Evolutionary conservation across 495 filamentous ascomycete species (phyloP).

Genomic region (Lentithecium fluviatile): DNA sequence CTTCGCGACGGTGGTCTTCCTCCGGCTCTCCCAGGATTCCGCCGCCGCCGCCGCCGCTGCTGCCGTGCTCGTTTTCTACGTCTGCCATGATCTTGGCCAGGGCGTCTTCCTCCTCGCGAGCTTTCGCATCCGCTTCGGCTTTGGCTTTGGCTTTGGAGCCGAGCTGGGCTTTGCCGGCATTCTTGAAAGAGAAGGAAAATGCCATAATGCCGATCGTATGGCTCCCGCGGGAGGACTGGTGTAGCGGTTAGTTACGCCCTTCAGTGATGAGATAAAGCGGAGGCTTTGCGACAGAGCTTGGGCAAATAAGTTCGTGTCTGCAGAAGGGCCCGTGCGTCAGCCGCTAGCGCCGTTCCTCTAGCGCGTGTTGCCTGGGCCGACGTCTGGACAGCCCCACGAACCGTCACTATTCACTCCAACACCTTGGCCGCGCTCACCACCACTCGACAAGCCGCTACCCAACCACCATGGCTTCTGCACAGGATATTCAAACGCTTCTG

Average conservation of each 20-base stretch:
- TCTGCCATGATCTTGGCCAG: constrained; percentile 1
- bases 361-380: too few relatives aligned
- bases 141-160: constrained; percentile 8
- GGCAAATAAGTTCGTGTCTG: background rate
- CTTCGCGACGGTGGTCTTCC: background rate
- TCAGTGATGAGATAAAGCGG: too few relatives aligned
- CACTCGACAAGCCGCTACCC: too few relatives aligned
- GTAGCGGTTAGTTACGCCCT: too few relatives aligned
- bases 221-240: too few relatives aligned
- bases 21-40: background rate
- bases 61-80: constrained; percentile 6
- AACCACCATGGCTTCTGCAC: constrained; percentile 40
- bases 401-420: too few relatives aligned
- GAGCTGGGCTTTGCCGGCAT: background rate
- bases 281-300: too few relatives aligned
- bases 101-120: constrained; percentile 1
- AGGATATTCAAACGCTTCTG: constrained; percentile 66
- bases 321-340: background rate
- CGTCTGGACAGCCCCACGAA: too few relatives aligned
- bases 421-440: too few relatives aligned
- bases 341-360: background rate
- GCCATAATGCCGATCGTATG: background rate
- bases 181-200: constrained; percentile 1
- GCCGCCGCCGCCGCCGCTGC: constrained; percentile 1
- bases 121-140: constrained; percentile 7